Evolutionary conservation across 129 eudicot species (phyloP).

Genomic region (carrot (Daucus carota)): DNA sequence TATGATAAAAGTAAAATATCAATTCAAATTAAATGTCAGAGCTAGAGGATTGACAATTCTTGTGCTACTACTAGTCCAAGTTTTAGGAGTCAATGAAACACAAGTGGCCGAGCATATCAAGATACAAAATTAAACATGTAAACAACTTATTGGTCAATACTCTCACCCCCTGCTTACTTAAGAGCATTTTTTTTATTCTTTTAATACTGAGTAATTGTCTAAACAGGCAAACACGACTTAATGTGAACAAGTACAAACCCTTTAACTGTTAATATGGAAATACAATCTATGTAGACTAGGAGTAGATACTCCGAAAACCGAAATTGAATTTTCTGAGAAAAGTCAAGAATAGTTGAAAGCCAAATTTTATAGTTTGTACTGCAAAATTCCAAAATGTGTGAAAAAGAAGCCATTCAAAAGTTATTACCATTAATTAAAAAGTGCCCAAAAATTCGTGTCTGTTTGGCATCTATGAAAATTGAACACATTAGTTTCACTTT

Average conservation of each 20-base stretch:
- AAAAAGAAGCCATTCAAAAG: neutral
- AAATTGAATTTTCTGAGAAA: neutral
- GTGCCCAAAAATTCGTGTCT: neutral
- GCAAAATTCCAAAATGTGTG: neutral
- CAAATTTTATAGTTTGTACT: neutral
- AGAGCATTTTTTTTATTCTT: neutral
- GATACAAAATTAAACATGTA: neutral
- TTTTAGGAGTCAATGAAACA: neutral
- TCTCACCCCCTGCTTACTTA: neutral
- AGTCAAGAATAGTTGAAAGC: neutral
- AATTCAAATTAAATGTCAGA: neutral
- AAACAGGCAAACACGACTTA: neutral
- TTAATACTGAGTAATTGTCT: neutral
- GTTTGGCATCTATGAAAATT: neutral
- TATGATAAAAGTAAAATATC: neutral
- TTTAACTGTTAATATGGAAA: too few relatives aligned
- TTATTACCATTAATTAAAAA: neutral
- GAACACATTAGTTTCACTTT: neutral
- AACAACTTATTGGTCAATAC: neutral
- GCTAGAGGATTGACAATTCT: neutral
- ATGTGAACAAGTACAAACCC: neutral
- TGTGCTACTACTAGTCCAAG: neutral
- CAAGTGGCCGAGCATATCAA: neutral
- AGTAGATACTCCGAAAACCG: neutral
- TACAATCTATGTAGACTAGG: neutral